These are phyloP conservation scores for Camelina neglecta DNA, from an alignment of 345 rosid species.

Conservation along the genomic window DNA sequence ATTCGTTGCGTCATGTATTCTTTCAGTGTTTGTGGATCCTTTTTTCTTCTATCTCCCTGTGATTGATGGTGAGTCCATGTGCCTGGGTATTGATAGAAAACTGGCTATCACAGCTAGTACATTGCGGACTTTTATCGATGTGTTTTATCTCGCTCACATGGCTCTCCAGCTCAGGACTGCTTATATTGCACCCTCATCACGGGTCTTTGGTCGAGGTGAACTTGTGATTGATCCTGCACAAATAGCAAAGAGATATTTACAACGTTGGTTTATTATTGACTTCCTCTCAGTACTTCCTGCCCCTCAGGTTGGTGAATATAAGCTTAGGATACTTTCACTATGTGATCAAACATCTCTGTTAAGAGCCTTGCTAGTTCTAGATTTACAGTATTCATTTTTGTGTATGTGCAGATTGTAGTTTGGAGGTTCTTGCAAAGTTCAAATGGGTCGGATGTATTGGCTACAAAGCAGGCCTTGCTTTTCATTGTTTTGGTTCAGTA, in stretches of 20 bases:
- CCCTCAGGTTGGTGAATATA: slow-evolving; percentile 72
- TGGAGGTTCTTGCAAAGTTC: slow-evolving; percentile 83
- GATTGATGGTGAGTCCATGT: slow-evolving; percentile 50
- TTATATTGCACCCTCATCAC: slow-evolving; percentile 93
- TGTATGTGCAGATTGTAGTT: slow-evolving; percentile 72
- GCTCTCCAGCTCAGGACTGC: slow-evolving; percentile 94
- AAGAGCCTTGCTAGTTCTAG: background rate
- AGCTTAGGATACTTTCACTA: slow-evolving; percentile 17
- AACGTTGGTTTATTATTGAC: slow-evolving; percentile 71
- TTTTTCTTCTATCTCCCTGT: slow-evolving; percentile 91
- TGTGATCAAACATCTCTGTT: background rate
- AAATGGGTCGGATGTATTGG: slow-evolving; percentile 74
- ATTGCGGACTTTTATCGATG: slow-evolving; percentile 73
- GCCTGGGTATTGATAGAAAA: slow-evolving; percentile 75
- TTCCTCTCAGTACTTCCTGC: slow-evolving; percentile 82
- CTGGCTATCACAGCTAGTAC: slow-evolving; percentile 76
- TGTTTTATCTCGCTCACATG: slow-evolving; percentile 87
- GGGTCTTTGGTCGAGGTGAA: slow-evolving; percentile 96
- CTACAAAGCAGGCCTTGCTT: slow-evolving; percentile 77
- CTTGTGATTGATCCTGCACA: slow-evolving; percentile 87
- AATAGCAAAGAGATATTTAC: slow-evolving; percentile 89
- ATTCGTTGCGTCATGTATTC: slow-evolving; percentile 74
- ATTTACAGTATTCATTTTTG: slow-evolving; percentile 32
- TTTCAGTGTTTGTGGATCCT: slow-evolving; percentile 90
- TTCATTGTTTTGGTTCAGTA: slow-evolving; percentile 75